Evolutionary conservation across 257 asterid genomes (phyloP).

Genomic region (Primulina eburnea): DNA sequence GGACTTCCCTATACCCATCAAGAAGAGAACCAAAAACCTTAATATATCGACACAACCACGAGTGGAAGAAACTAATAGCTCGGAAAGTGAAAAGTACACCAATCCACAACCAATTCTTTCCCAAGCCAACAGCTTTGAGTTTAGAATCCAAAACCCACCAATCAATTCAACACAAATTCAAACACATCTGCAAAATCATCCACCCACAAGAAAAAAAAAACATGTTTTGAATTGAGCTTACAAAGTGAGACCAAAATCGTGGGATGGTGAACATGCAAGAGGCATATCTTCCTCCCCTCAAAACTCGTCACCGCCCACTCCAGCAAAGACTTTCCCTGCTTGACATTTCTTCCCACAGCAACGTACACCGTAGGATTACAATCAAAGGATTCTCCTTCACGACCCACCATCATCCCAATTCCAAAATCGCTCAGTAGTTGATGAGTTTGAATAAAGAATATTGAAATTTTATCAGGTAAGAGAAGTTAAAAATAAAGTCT

Average conservation of each 20-base stretch:
- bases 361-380: conserved; percentile 42
- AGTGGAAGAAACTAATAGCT: background rate
- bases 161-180: conserved; percentile 14
- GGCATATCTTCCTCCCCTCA: conserved; percentile 47
- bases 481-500: conserved; percentile 21
- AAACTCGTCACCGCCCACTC: conserved; percentile 58
- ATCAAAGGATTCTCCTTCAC: conserved; percentile 42
- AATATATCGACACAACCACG: background rate
- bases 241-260: conserved; percentile 43
- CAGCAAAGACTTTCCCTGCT: conserved; percentile 62
- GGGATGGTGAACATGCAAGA: conserved; percentile 82
- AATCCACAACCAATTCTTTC: background rate
- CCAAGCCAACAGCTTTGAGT: background rate
- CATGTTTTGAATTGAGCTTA: conserved; percentile 30
- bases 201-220: background rate
- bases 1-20: conserved; percentile 10
- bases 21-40: background rate
- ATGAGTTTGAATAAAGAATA: conserved; percentile 6
- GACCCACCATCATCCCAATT: conserved; percentile 34
- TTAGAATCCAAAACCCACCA: conserved; percentile 16
- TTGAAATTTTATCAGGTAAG: conserved; percentile 22
- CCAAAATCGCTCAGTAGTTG: conserved; percentile 1
- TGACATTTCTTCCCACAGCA: conserved; percentile 72
- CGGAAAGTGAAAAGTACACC: background rate
- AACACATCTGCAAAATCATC: background rate